A percentile compares a stretch with the other conserved stretches of the same genome.
Conservation (phyloP, 805 yeast species). For the Cyberlindnera petersonii region DNA sequence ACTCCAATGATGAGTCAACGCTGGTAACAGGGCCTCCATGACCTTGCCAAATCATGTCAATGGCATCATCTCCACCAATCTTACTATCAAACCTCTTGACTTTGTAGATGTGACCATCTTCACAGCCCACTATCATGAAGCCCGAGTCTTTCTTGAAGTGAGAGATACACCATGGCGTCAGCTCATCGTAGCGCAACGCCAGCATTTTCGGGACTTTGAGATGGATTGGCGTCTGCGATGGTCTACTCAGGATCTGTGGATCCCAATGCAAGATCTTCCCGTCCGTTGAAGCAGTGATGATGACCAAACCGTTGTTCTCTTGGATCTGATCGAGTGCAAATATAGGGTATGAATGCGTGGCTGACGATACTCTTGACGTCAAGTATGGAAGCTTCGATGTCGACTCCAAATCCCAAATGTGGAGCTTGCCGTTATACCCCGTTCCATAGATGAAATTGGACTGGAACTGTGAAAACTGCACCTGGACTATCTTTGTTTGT, state of each 20-base stretch:
- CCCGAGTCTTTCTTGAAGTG: constrained; percentile 21
- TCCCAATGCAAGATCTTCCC: constrained; percentile 31
- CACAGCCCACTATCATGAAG: constrained; percentile 29
- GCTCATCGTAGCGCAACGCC: constrained; percentile 27
- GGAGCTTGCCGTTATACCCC: constrained; percentile 44
- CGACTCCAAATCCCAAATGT: constrained; percentile 42
- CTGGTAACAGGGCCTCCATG: constrained; percentile 30
- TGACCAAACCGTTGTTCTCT: constrained; percentile 20
- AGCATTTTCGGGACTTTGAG: constrained; percentile 24
- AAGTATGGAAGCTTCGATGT: constrained; percentile 17
- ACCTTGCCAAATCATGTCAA: constrained; percentile 20
- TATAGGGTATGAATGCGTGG: constrained; percentile 26
- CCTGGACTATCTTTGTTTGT: constrained; percentile 35
- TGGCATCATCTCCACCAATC: constrained; percentile 12
- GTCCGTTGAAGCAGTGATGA: constrained; percentile 30
- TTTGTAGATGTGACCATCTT: constrained; percentile 33
- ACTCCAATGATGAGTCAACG: constrained; percentile 15
- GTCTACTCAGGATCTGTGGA: constrained; percentile 26
- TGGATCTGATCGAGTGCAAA: constrained; percentile 20
- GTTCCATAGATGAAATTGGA: constrained; percentile 45
- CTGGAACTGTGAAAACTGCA: constrained; percentile 38
- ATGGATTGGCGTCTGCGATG: constrained; percentile 20
- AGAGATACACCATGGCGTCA: constrained; percentile 26
- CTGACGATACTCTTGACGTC: constrained; percentile 13
- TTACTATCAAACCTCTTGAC: constrained; percentile 26